A percentile compares a stretch with the other conserved stretches of the same genome.
phyloP scores from a whole-genome alignment of 2,329 filamentous ascomycete species.

The Sporothrix phasma region DNA sequence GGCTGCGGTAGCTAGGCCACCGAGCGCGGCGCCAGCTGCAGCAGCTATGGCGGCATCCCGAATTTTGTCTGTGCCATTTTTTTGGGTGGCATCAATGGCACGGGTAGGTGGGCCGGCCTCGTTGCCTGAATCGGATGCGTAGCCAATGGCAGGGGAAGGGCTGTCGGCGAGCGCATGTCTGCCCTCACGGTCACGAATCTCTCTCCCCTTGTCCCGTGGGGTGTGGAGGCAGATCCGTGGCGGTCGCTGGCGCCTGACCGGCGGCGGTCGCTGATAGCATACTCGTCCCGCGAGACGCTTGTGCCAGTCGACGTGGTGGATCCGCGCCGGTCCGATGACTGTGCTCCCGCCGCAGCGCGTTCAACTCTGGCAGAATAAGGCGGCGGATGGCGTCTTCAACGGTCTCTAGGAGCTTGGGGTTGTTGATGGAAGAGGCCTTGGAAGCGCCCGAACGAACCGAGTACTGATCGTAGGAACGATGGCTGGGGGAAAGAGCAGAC shows the following conservation, averaged over 20 bases:
- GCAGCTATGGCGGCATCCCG: slow-evolving; percentile 36
- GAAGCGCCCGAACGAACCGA: slow-evolving; percentile 42
- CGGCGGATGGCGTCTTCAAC: slow-evolving; percentile 89
- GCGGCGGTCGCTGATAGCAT: slow-evolving; percentile 46
- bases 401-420: slow-evolving; percentile 79
- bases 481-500: slow-evolving; percentile 43
- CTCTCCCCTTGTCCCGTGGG: slow-evolving; percentile 17
- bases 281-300: slow-evolving; percentile 44
- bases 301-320: slow-evolving; percentile 51
- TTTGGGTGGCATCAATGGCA: slow-evolving; percentile 35
- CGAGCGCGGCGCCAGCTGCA: slow-evolving; percentile 35
- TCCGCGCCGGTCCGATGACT: slow-evolving; percentile 63
- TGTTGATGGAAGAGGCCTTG: slow-evolving; percentile 67
- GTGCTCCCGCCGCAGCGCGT: slow-evolving; percentile 82
- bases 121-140: slow-evolving; percentile 33
- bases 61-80: slow-evolving; percentile 34
- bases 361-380: slow-evolving; percentile 82
- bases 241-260: slow-evolving; percentile 50
- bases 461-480: slow-evolving; percentile 46
- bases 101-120: not conserved
- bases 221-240: slow-evolving; percentile 24
- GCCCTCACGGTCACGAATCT: slow-evolving; percentile 43
- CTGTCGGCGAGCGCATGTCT: slow-evolving; percentile 44
- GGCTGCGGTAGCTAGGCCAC: slow-evolving; percentile 29
- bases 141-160: slow-evolving; percentile 27